phyloP scores from a whole-genome alignment of 495 filamentous ascomycete genomes.

The Hypoxylon cercidicola region DNA sequence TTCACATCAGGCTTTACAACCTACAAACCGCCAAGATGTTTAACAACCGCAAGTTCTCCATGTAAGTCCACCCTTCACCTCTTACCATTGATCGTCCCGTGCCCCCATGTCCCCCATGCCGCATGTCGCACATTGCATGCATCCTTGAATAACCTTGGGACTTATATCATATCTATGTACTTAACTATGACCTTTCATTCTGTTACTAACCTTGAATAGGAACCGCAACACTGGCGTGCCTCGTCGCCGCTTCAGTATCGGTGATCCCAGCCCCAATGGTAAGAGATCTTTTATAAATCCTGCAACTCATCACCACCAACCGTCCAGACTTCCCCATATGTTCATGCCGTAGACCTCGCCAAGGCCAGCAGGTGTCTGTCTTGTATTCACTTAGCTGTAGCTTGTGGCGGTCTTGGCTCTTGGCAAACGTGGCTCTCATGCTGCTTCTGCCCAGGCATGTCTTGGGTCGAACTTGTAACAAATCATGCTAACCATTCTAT shows the following conservation, averaged over 20 bases:
- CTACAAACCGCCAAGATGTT: constrained; percentile 51
- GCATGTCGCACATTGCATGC: constrained; percentile 8
- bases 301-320: constrained; percentile 7
- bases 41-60: constrained; percentile 64
- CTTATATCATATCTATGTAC: constrained; percentile 6
- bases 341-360: constrained; percentile 30
- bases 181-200: no score
- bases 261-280: constrained; percentile 63
- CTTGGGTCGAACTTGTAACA: constrained; percentile 22
- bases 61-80: constrained; percentile 43
- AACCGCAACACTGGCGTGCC: constrained; percentile 66
- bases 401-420: constrained; percentile 47
- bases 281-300: constrained; percentile 29
- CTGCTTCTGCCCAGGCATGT: constrained; percentile 28
- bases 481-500: constrained; percentile 33
- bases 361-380: constrained; percentile 23
- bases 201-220: constrained; percentile 28
- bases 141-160: background rate
- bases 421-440: constrained; percentile 42
- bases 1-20: constrained; percentile 21
- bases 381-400: constrained; percentile 28
- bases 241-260: constrained; percentile 62
- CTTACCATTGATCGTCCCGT: background rate
- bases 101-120: background rate
- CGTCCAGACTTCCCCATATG: constrained; percentile 16